Evolutionary conservation across 495 filamentous ascomycete genomes (phyloP).

Genomic region (Annulohypoxylon nitens): DNA sequence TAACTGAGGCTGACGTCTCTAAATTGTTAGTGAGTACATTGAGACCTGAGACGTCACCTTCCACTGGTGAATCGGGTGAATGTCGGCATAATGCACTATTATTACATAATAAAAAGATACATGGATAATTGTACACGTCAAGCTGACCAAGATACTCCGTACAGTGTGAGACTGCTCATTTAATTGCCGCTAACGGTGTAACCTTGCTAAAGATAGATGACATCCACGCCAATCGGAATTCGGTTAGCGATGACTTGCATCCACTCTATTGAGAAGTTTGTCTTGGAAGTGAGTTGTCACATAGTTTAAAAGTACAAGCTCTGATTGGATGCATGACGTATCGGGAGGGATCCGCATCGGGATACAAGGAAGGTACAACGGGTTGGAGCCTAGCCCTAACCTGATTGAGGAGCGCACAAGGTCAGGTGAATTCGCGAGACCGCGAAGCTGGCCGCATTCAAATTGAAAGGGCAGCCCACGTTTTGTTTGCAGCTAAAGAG

Average conservation of each 20-base stretch:
- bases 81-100: conserved; percentile 3
- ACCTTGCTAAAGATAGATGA: conserved; percentile 24
- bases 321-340: conserved; percentile 19
- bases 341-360: conserved; percentile 6
- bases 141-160: background rate
- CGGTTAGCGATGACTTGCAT: conserved; percentile 38
- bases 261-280: conserved; percentile 2
- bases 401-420: conserved; percentile 16
- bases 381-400: conserved; percentile 39
- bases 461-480: conserved; percentile 34
- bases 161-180: background rate
- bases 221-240: conserved; percentile 11
- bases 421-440: conserved; percentile 47
- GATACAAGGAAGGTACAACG: background rate
- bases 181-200: background rate
- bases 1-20: conserved; percentile 39
- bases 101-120: conserved; percentile 1
- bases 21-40: conserved; percentile 28
- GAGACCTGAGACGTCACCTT: conserved; percentile 23
- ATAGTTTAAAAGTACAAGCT: background rate
- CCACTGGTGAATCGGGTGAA: conserved; percentile 20
- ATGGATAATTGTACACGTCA: background rate
- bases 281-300: conserved; percentile 27
- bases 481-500: conserved; percentile 28
- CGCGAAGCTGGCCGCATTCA: conserved; percentile 30